Conservation (phyloP, 768 basidiomycete genomes). For the Phanerochaete carnosa region DNA sequence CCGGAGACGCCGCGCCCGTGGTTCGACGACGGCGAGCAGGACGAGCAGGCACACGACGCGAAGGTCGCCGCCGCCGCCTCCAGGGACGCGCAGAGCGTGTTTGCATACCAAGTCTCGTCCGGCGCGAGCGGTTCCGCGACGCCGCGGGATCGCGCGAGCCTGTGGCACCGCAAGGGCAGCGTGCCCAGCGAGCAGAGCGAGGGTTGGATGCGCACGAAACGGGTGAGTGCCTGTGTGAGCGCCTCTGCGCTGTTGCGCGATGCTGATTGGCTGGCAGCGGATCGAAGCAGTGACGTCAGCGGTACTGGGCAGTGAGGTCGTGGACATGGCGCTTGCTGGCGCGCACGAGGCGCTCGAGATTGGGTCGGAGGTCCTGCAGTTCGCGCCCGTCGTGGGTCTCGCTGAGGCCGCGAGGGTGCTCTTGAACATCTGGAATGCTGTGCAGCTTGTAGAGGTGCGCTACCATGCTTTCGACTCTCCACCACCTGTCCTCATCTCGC, state of each 20-base stretch:
- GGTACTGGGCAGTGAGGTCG: conserved; percentile 25
- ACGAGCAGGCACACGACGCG: background rate
- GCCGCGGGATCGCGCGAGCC: background rate
- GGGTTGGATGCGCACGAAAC: conserved; percentile 24
- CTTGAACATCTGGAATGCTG: conserved; percentile 61
- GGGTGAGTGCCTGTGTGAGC: conserved; percentile 16
- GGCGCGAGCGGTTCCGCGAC: background rate
- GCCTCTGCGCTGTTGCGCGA: background rate
- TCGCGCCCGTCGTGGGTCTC: conserved; percentile 57
- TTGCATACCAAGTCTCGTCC: background rate
- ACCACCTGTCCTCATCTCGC: background rate
- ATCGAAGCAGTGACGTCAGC: background rate
- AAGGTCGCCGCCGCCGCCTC: background rate
- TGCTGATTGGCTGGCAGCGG: background rate
- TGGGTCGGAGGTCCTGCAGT: conserved; percentile 41
- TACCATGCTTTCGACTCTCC: background rate
- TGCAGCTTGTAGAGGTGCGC: conserved; percentile 59
- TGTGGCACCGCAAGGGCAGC: background rate
- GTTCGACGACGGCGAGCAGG: background rate
- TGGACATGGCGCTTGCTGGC: conserved; percentile 39
- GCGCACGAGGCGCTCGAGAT: conserved; percentile 43
- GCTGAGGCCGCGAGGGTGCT: conserved; percentile 48
- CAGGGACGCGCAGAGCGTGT: no score
- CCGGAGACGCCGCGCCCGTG: background rate
- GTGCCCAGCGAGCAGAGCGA: conserved; percentile 27